Conservation (phyloP, 768 basidiomycete species). For the Boletellus ananas region DNA sequence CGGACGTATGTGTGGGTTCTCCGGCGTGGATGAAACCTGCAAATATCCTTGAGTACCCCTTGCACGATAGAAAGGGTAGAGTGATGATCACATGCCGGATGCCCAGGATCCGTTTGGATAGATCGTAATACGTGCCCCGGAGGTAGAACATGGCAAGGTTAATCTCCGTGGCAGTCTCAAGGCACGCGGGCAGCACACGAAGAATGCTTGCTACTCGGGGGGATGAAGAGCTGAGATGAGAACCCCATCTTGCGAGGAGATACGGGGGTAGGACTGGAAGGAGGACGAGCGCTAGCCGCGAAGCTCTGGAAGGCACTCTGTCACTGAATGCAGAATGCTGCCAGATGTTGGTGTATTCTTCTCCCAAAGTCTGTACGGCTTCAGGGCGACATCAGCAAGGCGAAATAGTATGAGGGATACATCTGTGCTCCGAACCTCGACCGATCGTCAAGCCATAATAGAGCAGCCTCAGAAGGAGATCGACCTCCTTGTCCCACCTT, state of each 20-base stretch:
- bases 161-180: conserved; percentile 62
- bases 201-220: conserved; percentile 31
- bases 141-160: conserved; percentile 83
- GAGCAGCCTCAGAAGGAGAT: conserved; percentile 58
- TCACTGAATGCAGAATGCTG: conserved; percentile 48
- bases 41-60: conserved; percentile 6
- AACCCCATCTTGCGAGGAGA: conserved; percentile 48
- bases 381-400: conserved; percentile 7
- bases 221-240: conserved; percentile 33
- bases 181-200: conserved; percentile 40
- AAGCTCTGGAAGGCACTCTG: conserved; percentile 40
- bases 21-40: conserved; percentile 71
- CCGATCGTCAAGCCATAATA: conserved; percentile 77
- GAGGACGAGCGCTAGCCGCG: conserved; percentile 56
- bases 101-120: conserved; percentile 62
- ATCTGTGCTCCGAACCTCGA: conserved; percentile 47
- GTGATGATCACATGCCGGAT: conserved; percentile 56
- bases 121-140: conserved; percentile 73
- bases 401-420: background rate
- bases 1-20: conserved; percentile 66
- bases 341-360: conserved; percentile 88
- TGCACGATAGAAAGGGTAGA: background rate
- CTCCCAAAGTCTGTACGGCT: conserved; percentile 85
- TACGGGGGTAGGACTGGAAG: conserved; percentile 66
- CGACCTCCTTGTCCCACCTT: conserved; percentile 79